Evolutionary conservation across 345 rosid genomes (phyloP).

Genomic region (Abelmoschus esculentus): DNA sequence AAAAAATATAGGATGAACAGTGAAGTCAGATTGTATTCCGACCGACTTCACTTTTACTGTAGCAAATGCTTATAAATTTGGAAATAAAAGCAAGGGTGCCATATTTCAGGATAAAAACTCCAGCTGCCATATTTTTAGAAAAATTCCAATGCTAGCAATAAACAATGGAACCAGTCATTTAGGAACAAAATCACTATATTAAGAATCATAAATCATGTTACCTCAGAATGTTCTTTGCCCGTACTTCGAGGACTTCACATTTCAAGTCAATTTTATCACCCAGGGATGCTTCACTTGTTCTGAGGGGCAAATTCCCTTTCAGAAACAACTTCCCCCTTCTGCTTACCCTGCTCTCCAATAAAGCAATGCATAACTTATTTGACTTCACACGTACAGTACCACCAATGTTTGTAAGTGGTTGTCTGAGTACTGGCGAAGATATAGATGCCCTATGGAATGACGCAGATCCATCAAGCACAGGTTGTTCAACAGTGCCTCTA

Average conservation of each 20-base stretch:
- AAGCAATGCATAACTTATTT: conserved; percentile 73
- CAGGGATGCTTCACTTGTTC: conserved; percentile 65
- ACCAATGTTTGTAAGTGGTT: conserved; percentile 86
- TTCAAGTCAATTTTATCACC: conserved; percentile 85
- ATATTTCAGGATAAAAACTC: too few relatives aligned
- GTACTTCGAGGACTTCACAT: conserved; percentile 94
- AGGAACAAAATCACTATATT: background rate
- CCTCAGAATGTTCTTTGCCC: conserved; percentile 89
- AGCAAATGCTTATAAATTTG: too few relatives aligned
- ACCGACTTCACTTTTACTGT: too few relatives aligned
- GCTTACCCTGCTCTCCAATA: conserved; percentile 83
- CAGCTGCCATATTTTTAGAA: too few relatives aligned
- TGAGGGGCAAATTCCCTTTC: conserved; percentile 85
- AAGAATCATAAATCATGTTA: conserved; percentile 13
- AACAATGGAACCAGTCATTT: background rate
- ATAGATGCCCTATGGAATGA: conserved; percentile 88
- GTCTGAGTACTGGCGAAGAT: conserved; percentile 77
- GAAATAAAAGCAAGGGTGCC: too few relatives aligned
- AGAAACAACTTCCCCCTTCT: conserved; percentile 84
- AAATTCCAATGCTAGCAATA: background rate
- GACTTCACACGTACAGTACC: conserved; percentile 85
- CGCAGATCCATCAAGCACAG: conserved; percentile 85
- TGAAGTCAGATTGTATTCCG: too few relatives aligned
- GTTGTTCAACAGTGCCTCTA: conserved; percentile 94
- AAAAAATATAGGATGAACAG: too few relatives aligned